These are phyloP conservation scores for Cladosporium colombiae DNA, from an alignment of 2,329 filamentous ascomycete species.

Conservation along the genomic window DNA sequence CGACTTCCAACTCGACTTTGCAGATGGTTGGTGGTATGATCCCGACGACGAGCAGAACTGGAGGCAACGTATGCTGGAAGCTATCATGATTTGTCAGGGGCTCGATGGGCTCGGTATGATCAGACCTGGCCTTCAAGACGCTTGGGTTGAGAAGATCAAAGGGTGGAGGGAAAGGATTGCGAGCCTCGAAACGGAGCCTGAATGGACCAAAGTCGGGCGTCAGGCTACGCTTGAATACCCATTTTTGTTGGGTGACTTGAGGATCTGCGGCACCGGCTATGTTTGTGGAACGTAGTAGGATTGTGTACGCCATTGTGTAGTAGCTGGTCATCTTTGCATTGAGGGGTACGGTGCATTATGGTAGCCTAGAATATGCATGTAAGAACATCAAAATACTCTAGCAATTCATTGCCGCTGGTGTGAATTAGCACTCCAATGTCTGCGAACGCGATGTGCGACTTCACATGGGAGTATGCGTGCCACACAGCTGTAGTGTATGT, in stretches of 20 bases:
- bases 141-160: background rate
- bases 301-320: too few relatives aligned
- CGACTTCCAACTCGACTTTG: conserved; percentile 22
- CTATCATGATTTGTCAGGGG: conserved; percentile 34
- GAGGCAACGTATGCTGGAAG: conserved; percentile 32
- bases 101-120: conserved; percentile 37
- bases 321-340: too few relatives aligned
- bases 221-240: background rate
- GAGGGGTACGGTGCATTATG: too few relatives aligned
- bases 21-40: conserved; percentile 15
- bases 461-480: background rate
- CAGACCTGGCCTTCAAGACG: background rate
- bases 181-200: background rate
- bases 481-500: background rate
- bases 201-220: background rate
- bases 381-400: background rate
- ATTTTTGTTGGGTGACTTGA: background rate
- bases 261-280: background rate
- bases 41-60: conserved; percentile 21
- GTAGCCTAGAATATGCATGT: background rate
- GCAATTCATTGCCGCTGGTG: background rate
- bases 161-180: background rate
- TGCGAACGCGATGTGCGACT: too few relatives aligned
- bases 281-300: background rate
- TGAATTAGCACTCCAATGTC: too few relatives aligned